Evolutionary conservation across 148 eudicot genomes (phyloP), one percentile per base, ranked within the genome.

Genomic region (Gaultheria prostrata): DNA sequence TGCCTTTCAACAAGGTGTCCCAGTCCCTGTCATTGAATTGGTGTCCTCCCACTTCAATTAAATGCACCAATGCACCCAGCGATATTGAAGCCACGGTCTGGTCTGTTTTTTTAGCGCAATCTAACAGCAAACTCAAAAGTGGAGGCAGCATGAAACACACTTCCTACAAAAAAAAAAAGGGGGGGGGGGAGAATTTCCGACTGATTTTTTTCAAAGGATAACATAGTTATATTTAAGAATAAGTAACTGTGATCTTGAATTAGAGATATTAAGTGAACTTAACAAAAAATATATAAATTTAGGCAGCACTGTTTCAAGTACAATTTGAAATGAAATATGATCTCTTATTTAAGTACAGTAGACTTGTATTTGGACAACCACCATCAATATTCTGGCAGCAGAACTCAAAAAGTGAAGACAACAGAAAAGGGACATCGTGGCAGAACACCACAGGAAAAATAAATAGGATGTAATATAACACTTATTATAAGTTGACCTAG

Each of bases 21-120:
- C 99, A 97, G 80, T 97, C 99, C 79, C 81, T 86, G 70, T 92
- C 95, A 83, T 94, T 93, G 89, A 97, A 97, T 84, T 97, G 99
- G 90, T 93, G 99, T 84, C 99, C 99, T 69, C 99, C 99, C 85
- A 97, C 99, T 91, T 97, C 98, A 45, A 93, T 92, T 80, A 97
- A 97, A 89, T 97, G 98, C 83, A 97, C 95, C 85, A 97, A 86
- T 51, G 99, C 99, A 83, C 97, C 99, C 87, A 97, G 88, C 74
- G 99, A 95, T 76, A 97, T 89, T 85, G 99, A 93, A 82, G 92
- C 97, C 80, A 97, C 99, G 4, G 99, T 91, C 85, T 97, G 99
- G 86, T 97, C 98, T 15, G 98, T 88, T 88, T 92, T 92, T 86
- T 94, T 94, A 81, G 99, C 98, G 80, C 99, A 97, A 91, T 97